phyloP scores from a whole-genome alignment of 2,329 filamentous ascomycete species.

The Lecanosticta acicola region DNA sequence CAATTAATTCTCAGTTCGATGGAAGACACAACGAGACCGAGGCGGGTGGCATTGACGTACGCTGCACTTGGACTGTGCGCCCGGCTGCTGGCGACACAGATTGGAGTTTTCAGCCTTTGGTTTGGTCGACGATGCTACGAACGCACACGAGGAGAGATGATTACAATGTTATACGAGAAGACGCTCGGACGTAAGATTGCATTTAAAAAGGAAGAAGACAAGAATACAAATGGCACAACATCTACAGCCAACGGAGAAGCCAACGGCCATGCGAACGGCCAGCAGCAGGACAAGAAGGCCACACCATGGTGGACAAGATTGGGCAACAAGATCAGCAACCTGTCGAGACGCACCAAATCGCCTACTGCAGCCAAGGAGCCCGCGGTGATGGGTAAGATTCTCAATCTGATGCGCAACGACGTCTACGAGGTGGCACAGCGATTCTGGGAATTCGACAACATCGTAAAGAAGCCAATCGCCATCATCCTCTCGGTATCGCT shows the following conservation, averaged over 20 bases:
- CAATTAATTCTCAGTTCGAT: slow-evolving; percentile 66
- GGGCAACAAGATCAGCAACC: not conserved
- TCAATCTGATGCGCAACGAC: slow-evolving; percentile 77
- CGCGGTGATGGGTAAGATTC: slow-evolving; percentile 82
- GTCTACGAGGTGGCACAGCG: slow-evolving; percentile 73
- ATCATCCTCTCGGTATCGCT: slow-evolving; percentile 68
- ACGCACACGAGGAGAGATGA: slow-evolving; percentile 75
- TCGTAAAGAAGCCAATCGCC: slow-evolving; percentile 71
- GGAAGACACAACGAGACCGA: slow-evolving; percentile 47
- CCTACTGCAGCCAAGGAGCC: slow-evolving; percentile 45
- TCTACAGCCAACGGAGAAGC: slow-evolving; percentile 3
- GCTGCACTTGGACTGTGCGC: slow-evolving; percentile 57
- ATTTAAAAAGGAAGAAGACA: slow-evolving; percentile 21
- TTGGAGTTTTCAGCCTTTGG: slow-evolving; percentile 67
- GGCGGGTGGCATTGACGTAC: slow-evolving; percentile 58
- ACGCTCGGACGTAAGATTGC: slow-evolving; percentile 60
- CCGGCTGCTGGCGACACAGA: slow-evolving; percentile 59
- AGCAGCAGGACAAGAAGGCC: not conserved
- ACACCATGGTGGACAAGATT: slow-evolving; percentile 8
- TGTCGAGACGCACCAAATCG: slow-evolving; percentile 22
- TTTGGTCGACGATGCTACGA: slow-evolving; percentile 81
- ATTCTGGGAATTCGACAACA: slow-evolving; percentile 79
- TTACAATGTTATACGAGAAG: slow-evolving; percentile 79
- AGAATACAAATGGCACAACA: not conserved
- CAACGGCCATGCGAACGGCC: slow-evolving; percentile 20